Conservation (phyloP, 805 yeast genomes). For the Yarrowia phangngaensis region DNA sequence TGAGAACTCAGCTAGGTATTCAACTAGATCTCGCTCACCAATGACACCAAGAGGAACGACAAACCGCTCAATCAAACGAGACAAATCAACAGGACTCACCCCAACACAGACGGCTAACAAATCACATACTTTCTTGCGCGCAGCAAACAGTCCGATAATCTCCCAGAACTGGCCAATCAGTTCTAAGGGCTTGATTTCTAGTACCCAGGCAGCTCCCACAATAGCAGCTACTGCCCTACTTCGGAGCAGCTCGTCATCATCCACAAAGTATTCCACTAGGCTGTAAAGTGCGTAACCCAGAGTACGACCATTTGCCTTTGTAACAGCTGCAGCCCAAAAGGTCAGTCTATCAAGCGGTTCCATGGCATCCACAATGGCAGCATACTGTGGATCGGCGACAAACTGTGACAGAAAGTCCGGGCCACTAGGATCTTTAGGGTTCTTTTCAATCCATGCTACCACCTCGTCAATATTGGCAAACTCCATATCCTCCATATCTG, state of each 20-base stretch:
- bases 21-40: not conserved
- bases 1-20: constrained; percentile 10
- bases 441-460: constrained; percentile 1
- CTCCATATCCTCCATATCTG: not conserved
- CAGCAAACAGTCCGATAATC: constrained; percentile 19
- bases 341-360: not conserved
- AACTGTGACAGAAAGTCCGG: constrained; percentile 2
- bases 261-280: constrained; percentile 5
- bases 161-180: constrained; percentile 16
- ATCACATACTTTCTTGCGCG: constrained; percentile 1
- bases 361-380: constrained; percentile 1
- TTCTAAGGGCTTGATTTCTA: constrained; percentile 7
- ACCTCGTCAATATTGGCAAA: constrained; percentile 10
- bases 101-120: constrained; percentile 15
- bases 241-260: constrained; percentile 12
- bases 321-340: constrained; percentile 17
- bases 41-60: constrained; percentile 12
- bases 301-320: constrained; percentile 1
- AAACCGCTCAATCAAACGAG: not conserved
- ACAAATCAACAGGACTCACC: constrained; percentile 2
- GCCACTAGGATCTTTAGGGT: constrained; percentile 4
- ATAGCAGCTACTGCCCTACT: constrained; percentile 13
- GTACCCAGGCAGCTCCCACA: constrained; percentile 11
- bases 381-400: constrained; percentile 1
- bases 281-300: constrained; percentile 9